Evolutionary conservation across 73 alveolate species (phyloP).

Genomic region (Uronychia binucleata): DNA sequence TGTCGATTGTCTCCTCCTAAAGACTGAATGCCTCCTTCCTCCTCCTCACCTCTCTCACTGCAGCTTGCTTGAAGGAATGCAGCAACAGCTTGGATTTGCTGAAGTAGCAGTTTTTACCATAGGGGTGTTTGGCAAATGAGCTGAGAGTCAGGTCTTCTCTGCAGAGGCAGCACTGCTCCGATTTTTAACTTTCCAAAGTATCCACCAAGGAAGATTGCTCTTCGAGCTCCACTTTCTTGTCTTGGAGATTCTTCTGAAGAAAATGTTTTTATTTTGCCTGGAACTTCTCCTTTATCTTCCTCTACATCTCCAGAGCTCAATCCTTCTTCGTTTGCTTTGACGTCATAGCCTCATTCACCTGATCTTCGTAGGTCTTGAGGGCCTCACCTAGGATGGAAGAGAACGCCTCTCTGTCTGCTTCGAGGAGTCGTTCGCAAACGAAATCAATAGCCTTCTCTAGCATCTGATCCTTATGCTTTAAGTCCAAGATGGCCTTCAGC

Average conservation of each 20-base stretch:
- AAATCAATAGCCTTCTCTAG: neutral
- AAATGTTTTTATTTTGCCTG: neutral
- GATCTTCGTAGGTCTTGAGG: neutral
- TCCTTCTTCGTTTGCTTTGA: slow-evolving; percentile 5
- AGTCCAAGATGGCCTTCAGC: neutral
- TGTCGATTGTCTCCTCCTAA: too few relatives aligned
- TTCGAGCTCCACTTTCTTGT: neutral
- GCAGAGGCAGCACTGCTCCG: neutral
- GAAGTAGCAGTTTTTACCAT: slow-evolving; percentile 18
- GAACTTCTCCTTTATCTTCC: neutral
- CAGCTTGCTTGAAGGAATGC: neutral
- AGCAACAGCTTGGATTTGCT: slow-evolving; percentile 3
- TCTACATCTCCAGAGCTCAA: neutral
- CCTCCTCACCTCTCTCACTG: too few relatives aligned
- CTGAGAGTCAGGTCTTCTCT: neutral
- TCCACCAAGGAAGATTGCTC: neutral
- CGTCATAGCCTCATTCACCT: neutral
- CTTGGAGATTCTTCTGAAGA: neutral
- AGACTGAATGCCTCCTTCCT: too few relatives aligned
- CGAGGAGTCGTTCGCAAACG: neutral
- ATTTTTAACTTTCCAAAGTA: neutral
- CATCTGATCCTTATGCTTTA: neutral
- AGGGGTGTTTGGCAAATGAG: slow-evolving; percentile 13
- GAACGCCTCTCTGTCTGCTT: neutral
- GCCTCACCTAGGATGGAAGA: neutral